A percentile compares a stretch with the other conserved stretches of the same genome.
phyloP scores from a whole-genome alignment of 164 flowering plant genomes.

The Magnolia sinica region DNA sequence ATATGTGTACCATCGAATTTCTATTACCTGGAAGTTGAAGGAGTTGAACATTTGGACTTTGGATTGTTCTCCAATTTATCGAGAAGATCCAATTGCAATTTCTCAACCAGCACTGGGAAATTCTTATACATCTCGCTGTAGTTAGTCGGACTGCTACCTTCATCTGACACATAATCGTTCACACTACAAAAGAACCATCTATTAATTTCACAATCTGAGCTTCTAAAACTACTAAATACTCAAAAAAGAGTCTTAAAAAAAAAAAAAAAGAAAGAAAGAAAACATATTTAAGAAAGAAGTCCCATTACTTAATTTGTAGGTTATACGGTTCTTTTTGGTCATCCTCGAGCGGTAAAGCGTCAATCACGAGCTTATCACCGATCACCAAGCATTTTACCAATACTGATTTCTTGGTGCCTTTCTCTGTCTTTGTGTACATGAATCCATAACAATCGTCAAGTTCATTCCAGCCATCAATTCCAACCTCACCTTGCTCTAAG shows the following conservation, averaged over 20 bases:
- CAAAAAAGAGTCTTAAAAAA: not conserved
- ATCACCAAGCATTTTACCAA: conserved; percentile 16
- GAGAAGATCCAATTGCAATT: conserved; percentile 7
- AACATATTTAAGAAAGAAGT: not conserved
- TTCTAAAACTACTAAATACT: not conserved
- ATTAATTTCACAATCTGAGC: conserved; percentile 1
- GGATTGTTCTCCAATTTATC: conserved; percentile 2
- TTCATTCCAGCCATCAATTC: conserved; percentile 23
- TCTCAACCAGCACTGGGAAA: conserved; percentile 4
- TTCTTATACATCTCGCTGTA: conserved; percentile 11
- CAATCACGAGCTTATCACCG: conserved; percentile 13
- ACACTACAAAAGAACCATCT: conserved; percentile 8
- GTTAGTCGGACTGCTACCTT: conserved; percentile 3
- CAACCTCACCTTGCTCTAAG: conserved; percentile 14
- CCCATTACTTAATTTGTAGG: conserved; percentile 15
- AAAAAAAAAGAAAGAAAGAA: not conserved
- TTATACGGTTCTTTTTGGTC: conserved; percentile 11
- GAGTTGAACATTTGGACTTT: not conserved
- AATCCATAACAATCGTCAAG: conserved; percentile 17
- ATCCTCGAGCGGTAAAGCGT: conserved; percentile 6
- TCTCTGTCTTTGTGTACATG: conserved; percentile 4
- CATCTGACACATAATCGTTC: conserved; percentile 7
- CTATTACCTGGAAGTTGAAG: conserved; percentile 6
- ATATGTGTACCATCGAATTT: not conserved
- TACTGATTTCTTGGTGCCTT: conserved; percentile 9